These are phyloP conservation scores for Plasmodiophora brassicae DNA, from an alignment of 208 protist genomes.

Conservation along the genomic window DNA sequence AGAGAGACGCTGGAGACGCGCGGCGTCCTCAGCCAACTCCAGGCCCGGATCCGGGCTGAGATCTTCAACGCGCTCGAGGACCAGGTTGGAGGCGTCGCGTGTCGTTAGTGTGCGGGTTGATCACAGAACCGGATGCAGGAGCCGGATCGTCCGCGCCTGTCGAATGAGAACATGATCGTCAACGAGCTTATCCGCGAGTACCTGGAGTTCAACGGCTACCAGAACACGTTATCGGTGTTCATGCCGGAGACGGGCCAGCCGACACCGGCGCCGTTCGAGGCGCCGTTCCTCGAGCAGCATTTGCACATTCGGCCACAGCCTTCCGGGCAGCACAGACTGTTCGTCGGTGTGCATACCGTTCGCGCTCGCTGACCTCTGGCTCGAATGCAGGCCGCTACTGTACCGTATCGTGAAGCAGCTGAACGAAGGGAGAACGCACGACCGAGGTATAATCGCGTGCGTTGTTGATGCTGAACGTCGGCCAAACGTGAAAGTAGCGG, in stretches of 20 bases:
- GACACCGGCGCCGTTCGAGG: neutral
- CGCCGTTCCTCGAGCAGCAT: neutral
- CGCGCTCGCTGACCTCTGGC: neutral
- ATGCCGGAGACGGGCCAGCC: slow-evolving; percentile 59
- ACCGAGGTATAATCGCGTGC: no score
- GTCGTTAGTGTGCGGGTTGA: no score
- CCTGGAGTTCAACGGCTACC: slow-evolving; percentile 75
- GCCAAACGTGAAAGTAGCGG: neutral
- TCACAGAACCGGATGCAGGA: no score
- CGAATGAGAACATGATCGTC: slow-evolving; percentile 81
- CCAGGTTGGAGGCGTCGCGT: slow-evolving; percentile 42
- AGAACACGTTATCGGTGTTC: slow-evolving; percentile 78
- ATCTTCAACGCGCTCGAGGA: slow-evolving; percentile 73
- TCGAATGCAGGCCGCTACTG: neutral
- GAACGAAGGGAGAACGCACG: neutral
- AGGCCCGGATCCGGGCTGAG: slow-evolving; percentile 75
- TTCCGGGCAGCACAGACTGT: neutral
- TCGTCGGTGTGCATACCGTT: neutral
- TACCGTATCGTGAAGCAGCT: neutral
- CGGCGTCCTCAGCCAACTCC: slow-evolving; percentile 73
- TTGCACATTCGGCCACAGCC: neutral
- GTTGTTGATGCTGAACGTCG: neutral
- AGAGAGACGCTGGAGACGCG: slow-evolving; percentile 72
- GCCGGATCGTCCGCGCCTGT: slow-evolving; percentile 56
- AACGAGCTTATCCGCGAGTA: slow-evolving; percentile 88